Percentiles rank a stretch among this genome's conserved stretches.
Evolutionary conservation across 805 yeast genomes (phyloP).

Genomic region (Candida tibetensis): DNA sequence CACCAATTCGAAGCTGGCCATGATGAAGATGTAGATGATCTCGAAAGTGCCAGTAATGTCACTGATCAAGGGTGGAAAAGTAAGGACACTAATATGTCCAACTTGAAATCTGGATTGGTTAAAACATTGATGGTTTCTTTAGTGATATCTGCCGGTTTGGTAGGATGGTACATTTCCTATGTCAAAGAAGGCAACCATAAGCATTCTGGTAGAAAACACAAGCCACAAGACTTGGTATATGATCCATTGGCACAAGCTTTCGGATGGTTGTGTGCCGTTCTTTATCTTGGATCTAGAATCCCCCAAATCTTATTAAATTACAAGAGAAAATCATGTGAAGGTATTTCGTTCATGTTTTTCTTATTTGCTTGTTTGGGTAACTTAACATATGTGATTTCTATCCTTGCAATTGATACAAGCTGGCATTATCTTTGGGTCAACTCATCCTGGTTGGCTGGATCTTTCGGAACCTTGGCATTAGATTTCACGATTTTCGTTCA

Average conservation of each 20-base stretch:
- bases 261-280: conserved; percentile 75
- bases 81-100: conserved; percentile 14
- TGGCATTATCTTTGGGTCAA: conserved; percentile 72
- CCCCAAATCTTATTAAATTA: conserved; percentile 89
- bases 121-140: conserved; percentile 54
- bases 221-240: conserved; percentile 51
- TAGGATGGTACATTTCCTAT: conserved; percentile 82
- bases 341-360: conserved; percentile 89
- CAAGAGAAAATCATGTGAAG: conserved; percentile 89
- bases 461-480: conserved; percentile 78
- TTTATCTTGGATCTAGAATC: conserved; percentile 82
- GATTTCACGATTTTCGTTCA: conserved; percentile 85
- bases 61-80: neutral
- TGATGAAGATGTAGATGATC: conserved; percentile 20
- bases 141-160: conserved; percentile 74
- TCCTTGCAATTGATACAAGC: conserved; percentile 70
- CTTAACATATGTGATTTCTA: conserved; percentile 83
- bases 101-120: conserved; percentile 19
- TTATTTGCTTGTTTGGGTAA: conserved; percentile 95
- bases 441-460: conserved; percentile 90
- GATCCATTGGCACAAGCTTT: conserved; percentile 82
- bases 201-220: conserved; percentile 25
- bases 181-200: conserved; percentile 40
- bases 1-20: conserved; percentile 15
- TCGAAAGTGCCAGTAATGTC: conserved; percentile 1